These are phyloP conservation scores for Phytophthora sojae DNA, from an alignment of 352 stramenopile species.

Conservation along the genomic window DNA sequence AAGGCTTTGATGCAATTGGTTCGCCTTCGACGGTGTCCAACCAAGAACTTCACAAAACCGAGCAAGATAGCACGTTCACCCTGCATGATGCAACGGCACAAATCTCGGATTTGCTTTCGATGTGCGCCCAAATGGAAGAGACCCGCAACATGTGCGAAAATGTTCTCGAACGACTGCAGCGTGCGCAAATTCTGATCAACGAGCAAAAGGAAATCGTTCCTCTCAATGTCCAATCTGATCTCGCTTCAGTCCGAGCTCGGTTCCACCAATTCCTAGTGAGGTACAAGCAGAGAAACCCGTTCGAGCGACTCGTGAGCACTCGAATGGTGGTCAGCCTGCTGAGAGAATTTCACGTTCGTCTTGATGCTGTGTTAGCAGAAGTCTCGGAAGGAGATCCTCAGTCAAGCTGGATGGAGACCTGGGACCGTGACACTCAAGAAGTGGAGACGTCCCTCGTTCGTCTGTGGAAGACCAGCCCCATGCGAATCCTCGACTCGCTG, in stretches of 20 bases:
- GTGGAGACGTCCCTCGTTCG: neutral
- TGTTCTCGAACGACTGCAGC: neutral
- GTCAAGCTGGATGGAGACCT: constrained; percentile 1
- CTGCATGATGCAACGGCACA: too few relatives aligned
- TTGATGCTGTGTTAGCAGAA: too few relatives aligned
- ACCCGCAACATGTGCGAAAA: neutral
- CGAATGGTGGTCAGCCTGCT: neutral
- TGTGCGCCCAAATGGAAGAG: too few relatives aligned
- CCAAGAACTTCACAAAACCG: too few relatives aligned
- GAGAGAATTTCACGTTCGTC: neutral
- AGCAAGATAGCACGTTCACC: too few relatives aligned
- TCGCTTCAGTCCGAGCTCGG: neutral
- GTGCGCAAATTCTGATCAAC: neutral
- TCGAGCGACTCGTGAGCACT: constrained; percentile 8
- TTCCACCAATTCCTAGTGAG: constrained; percentile 7
- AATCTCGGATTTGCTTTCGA: too few relatives aligned
- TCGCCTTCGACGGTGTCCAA: too few relatives aligned
- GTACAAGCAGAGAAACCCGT: neutral
- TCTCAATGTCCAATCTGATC: neutral
- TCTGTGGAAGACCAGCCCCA: constrained; percentile 5
- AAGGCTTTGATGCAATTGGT: too few relatives aligned
- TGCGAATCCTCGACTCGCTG: neutral
- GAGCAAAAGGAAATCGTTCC: neutral
- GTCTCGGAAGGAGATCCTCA: neutral
- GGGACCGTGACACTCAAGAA: neutral